phyloP scores from a whole-genome alignment of 306 rosid species.

The Begonia loranthoides region DNA sequence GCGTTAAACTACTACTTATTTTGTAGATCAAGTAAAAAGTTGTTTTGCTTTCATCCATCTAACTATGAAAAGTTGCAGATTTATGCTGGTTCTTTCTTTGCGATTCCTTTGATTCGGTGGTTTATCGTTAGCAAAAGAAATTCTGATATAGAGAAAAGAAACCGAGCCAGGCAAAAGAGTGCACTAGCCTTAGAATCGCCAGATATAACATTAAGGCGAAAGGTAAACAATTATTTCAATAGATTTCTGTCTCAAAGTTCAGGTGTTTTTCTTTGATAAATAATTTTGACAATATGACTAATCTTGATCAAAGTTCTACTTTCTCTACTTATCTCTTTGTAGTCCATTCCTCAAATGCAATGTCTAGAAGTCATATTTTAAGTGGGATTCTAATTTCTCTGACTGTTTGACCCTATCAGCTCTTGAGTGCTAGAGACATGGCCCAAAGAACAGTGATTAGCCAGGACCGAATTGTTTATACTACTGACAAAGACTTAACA shows the following conservation, averaged over 20 bases:
- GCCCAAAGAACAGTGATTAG: conserved; percentile 78
- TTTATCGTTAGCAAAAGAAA: conserved; percentile 44
- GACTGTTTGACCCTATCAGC: conserved; percentile 25
- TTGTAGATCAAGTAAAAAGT: neutral
- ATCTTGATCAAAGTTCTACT: neutral
- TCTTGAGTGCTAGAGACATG: conserved; percentile 86
- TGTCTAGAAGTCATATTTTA: neutral
- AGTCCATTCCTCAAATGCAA: too few relatives aligned
- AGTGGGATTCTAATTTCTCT: conserved; percentile 5
- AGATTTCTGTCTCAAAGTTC: conserved; percentile 1
- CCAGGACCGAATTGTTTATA: conserved; percentile 83
- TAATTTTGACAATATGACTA: neutral
- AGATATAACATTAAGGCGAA: conserved; percentile 64
- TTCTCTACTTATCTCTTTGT: neutral
- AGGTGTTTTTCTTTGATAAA: neutral
- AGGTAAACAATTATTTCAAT: conserved; percentile 31
- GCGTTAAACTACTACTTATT: neutral
- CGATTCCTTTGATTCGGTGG: conserved; percentile 93
- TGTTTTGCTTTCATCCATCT: conserved; percentile 8
- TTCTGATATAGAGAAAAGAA: conserved; percentile 74
- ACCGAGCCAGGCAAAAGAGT: conserved; percentile 49
- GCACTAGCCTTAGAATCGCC: conserved; percentile 75
- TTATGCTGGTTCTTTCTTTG: conserved; percentile 96
- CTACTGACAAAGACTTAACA: conserved; percentile 76
- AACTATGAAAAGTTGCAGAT: conserved; percentile 37